These are phyloP conservation scores for Phytomonas francai DNA, from an alignment of 208 protist genomes.

Conservation along the genomic window DNA sequence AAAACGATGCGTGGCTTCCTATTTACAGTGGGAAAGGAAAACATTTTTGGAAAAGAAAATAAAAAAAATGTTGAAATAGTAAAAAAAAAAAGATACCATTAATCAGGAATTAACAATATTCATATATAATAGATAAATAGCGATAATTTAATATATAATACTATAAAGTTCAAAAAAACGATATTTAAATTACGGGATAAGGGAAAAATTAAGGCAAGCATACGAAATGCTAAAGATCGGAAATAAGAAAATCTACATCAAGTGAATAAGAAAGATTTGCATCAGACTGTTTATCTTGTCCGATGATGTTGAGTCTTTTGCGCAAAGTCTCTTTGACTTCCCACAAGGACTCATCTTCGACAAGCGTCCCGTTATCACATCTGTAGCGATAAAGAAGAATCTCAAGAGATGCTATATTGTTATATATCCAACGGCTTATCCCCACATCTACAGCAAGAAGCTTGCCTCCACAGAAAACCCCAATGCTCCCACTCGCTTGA, in stretches of 20 bases:
- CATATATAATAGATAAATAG: conserved; percentile 5
- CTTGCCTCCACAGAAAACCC: conserved; percentile 41
- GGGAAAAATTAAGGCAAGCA: not conserved
- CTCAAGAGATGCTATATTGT: conserved; percentile 49
- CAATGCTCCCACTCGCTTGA: conserved; percentile 40
- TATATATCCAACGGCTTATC: conserved; percentile 68
- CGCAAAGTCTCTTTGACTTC: not conserved
- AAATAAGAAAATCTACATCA: not conserved
- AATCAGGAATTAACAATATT: not conserved
- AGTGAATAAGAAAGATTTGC: conserved; percentile 2
- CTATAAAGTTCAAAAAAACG: not conserved
- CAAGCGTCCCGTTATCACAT: not conserved
- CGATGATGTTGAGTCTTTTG: not conserved
- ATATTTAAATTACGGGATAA: too few relatives aligned
- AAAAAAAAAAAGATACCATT: conserved; percentile 12
- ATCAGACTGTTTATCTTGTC: not conserved
- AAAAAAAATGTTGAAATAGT: conserved; percentile 6
- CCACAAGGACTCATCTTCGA: not conserved
- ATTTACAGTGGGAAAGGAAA: not conserved
- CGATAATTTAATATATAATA: conserved; percentile 5
- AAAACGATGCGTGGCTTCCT: conserved; percentile 5
- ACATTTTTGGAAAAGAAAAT: not conserved
- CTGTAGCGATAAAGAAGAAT: conserved; percentile 15
- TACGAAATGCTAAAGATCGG: not conserved
- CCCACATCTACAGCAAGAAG: conserved; percentile 71